Evolutionary conservation across 106 monocot species (phyloP).

Genomic region (Dactylorhiza incarnata): DNA sequence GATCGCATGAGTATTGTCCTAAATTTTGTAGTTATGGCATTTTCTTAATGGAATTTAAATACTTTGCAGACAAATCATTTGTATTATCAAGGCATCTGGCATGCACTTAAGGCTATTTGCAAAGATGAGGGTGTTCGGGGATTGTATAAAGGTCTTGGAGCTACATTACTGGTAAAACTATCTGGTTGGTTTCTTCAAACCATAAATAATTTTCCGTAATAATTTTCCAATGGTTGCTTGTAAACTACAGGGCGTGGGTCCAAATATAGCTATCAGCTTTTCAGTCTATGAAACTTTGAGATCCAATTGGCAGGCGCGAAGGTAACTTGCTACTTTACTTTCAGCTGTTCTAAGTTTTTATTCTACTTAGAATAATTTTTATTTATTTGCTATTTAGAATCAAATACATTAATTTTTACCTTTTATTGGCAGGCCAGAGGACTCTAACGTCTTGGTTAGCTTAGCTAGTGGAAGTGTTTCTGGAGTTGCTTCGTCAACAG

Average conservation of each 20-base stretch:
- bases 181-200: neutral
- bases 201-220: neutral
- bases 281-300: conserved; percentile 69
- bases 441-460: conserved; percentile 53
- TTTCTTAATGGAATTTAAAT: too few species aligned
- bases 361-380: conserved; percentile 3
- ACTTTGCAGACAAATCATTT: conserved; percentile 38
- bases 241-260: conserved; percentile 67
- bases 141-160: conserved; percentile 80
- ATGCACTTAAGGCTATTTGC: conserved; percentile 65
- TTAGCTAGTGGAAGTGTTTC: conserved; percentile 80
- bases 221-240: conserved; percentile 6
- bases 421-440: conserved; percentile 48
- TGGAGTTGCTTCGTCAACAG: conserved; percentile 84
- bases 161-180: conserved; percentile 58
- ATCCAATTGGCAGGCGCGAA: conserved; percentile 54
- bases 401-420: neutral
- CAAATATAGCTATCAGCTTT: conserved; percentile 86
- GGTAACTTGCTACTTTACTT: conserved; percentile 27
- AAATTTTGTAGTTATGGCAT: too few species aligned
- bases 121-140: conserved; percentile 74
- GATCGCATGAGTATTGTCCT: too few species aligned
- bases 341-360: neutral
- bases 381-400: neutral
- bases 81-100: conserved; percentile 75